Conservation (phyloP, 148 eudicot species). For the Talinum fruticosum region DNA sequence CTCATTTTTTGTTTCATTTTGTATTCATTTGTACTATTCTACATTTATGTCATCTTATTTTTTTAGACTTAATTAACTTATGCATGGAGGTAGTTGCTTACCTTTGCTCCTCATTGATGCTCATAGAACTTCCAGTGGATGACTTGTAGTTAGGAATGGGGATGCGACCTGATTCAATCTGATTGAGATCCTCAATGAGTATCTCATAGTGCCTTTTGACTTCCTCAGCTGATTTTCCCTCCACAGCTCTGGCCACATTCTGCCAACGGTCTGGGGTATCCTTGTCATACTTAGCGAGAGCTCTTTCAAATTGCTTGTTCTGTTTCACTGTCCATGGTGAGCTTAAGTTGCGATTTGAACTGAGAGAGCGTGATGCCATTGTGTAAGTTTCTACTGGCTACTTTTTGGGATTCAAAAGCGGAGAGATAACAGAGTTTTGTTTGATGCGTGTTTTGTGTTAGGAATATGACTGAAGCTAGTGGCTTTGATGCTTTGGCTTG, state of each 20-base stretch:
- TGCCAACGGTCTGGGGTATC: constrained; percentile 43
- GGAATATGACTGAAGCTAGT: constrained; percentile 16
- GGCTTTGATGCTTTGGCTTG: constrained; percentile 19
- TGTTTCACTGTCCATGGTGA: constrained; percentile 40
- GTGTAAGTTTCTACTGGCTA: constrained; percentile 17
- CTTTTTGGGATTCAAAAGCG: constrained; percentile 6
- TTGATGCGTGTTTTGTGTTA: constrained; percentile 9
- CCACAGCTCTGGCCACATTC: constrained; percentile 37
- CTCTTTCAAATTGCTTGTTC: constrained; percentile 46
- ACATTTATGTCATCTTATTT: background rate
- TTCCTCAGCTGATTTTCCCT: constrained; percentile 40
- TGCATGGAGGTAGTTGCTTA: constrained; percentile 11
- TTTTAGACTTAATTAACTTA: background rate
- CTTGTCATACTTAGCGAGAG: constrained; percentile 36
- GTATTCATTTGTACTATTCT: background rate
- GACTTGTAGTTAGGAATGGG: constrained; percentile 38
- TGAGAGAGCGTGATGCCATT: constrained; percentile 32
- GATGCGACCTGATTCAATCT: constrained; percentile 36
- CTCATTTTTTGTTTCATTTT: constrained; percentile 6
- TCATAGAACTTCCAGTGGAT: constrained; percentile 20
- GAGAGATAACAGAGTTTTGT: background rate
- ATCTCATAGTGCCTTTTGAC: constrained; percentile 44
- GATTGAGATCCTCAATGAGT: constrained; percentile 34
- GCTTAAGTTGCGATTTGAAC: constrained; percentile 19
- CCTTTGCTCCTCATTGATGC: constrained; percentile 31